Base-by-base conservation (phyloP, 331 rosid genomes). In the Phaseolus coccineus region DNA sequence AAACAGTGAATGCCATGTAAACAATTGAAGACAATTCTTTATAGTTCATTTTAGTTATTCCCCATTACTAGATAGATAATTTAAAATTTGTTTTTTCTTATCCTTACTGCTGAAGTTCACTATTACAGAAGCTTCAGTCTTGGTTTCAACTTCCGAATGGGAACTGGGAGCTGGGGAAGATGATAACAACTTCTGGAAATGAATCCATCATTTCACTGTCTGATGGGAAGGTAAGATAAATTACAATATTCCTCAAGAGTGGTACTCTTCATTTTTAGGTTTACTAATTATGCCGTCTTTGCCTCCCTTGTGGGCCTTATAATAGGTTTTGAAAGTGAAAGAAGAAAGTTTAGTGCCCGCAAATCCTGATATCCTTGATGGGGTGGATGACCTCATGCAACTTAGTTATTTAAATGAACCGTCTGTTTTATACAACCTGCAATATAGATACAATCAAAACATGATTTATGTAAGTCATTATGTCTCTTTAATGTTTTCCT, bases 361-460 rank as follows among this genome's bases (percentile, higher is more conserved):
- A 81, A 94, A 94, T 87, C 98, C 98, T 52, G 97, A 92, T 83
- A 94, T 94, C 81, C 98, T 94, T 73, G 97, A 94, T 80, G 98
- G 98, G 15, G 96, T 94, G 71, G 96, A 92, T 78, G 98, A 94
- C 87, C 94, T 94, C 83, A 90, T 94, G 98, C 98, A 94, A 80
- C 97, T 94, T 52, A 94, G 98, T 90, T 94, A 94, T 88, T 84
- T 94, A 83, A 92, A 94, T 13, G 96, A 94, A 67, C 97, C 97
- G 0, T 90, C 98, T 59, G 98, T 94, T 71, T 80, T 94, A 81
- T 92, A 92, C 82, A 89, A 94, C 87, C 96, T 94, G 74, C 93
- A 90, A 33, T 88, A 87, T 82, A 94, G 98, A 90, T 94, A 94
- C 88, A 92, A 85, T 74, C 94, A 81, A 56, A 87, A 94, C 84